phyloP scores from a whole-genome alignment of 2,329 filamentous ascomycete species.

The Colletotrichum graminicola region DNA sequence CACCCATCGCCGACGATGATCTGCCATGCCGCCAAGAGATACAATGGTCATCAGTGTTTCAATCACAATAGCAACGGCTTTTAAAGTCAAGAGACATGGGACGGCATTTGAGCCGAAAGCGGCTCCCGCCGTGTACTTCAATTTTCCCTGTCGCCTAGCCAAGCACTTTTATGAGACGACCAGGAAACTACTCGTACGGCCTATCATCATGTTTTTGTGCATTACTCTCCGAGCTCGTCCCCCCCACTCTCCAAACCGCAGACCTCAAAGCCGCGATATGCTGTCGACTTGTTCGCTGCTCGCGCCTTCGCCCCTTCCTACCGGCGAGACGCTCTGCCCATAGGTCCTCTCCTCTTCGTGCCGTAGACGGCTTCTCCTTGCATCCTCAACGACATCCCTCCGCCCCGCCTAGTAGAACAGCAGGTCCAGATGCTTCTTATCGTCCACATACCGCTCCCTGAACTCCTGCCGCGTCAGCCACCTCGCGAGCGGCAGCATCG shows the following conservation, averaged over 20 bases:
- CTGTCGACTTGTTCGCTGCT: background rate
- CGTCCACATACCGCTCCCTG: slow-evolving; percentile 74
- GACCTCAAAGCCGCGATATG: background rate
- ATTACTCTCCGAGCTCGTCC: background rate
- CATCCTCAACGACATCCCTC: too few species aligned
- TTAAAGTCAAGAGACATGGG: background rate
- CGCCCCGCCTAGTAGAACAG: slow-evolving; percentile 68
- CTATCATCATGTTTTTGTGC: background rate
- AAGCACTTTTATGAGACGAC: background rate
- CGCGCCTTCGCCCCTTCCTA: background rate
- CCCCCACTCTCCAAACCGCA: background rate
- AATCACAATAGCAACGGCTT: background rate
- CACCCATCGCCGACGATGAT: background rate
- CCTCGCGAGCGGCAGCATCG: slow-evolving; percentile 81
- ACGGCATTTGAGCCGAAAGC: slow-evolving; percentile 8
- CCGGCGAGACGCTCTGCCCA: background rate
- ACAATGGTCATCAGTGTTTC: slow-evolving; percentile 28
- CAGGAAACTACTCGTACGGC: background rate
- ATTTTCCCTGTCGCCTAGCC: slow-evolving; percentile 6
- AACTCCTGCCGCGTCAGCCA: slow-evolving; percentile 80
- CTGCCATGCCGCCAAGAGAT: background rate
- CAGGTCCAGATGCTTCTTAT: slow-evolving; percentile 69
- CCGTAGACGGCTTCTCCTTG: background rate
- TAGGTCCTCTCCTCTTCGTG: background rate
- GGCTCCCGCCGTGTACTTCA: slow-evolving; percentile 6